A percentile compares a stretch with the other conserved stretches of the same genome.
Conservation (phyloP, 305 asterid genomes). For the Caryopteris hybrid region DNA sequence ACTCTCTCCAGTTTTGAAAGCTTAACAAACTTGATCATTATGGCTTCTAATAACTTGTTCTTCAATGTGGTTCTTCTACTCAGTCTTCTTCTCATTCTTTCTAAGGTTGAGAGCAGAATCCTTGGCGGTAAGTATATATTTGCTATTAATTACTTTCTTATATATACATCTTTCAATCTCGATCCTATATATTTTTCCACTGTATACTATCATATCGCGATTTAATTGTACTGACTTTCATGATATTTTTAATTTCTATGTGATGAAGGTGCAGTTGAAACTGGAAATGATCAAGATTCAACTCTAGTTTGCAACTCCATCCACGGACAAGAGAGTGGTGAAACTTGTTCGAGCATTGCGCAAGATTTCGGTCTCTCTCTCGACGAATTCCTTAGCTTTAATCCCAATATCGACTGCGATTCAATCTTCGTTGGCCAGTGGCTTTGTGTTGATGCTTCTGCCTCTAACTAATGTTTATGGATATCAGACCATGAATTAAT, state of each 20-base stretch:
- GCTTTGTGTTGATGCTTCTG: constrained; percentile 24
- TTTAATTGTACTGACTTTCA: too few relatives aligned
- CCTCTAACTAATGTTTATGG: not conserved
- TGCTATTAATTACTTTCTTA: too few relatives aligned
- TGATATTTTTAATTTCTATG: too few relatives aligned
- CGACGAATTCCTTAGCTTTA: constrained; percentile 2
- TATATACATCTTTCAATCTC: too few relatives aligned
- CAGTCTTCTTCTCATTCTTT: constrained; percentile 15
- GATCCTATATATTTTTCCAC: not conserved
- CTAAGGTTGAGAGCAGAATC: not conserved
- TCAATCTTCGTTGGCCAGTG: constrained; percentile 24
- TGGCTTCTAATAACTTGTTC: not conserved
- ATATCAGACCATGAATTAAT: too few relatives aligned
- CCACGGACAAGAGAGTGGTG: constrained; percentile 20
- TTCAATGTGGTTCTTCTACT: constrained; percentile 14
- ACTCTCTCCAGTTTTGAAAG: too few relatives aligned
- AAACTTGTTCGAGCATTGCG: constrained; percentile 21
- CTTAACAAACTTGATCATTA: not conserved
- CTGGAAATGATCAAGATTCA: too few relatives aligned
- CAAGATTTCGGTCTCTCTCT: constrained; percentile 4
- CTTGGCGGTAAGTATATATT: constrained; percentile 1
- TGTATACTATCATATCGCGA: too few relatives aligned
- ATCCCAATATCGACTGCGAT: constrained; percentile 26
- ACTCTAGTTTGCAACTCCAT: constrained; percentile 4
- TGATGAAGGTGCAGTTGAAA: too few relatives aligned